phyloP scores from a whole-genome alignment of 108 stramenopile species.

The Cafeteria roenbergensis region DNA sequence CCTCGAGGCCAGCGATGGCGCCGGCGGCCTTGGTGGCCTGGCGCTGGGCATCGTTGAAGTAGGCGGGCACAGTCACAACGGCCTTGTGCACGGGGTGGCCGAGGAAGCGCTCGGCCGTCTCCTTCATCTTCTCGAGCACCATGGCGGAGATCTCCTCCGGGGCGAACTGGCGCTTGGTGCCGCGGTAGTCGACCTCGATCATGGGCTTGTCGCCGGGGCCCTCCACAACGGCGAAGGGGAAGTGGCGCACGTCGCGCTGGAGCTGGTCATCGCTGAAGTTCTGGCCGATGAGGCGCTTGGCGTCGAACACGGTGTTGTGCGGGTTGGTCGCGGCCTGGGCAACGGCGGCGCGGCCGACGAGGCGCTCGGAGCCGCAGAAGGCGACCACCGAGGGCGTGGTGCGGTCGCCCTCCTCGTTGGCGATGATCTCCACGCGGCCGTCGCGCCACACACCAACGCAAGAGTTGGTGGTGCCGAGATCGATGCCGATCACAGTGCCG shows the following conservation, averaged over 20 bases:
- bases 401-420: slow-evolving; percentile 62
- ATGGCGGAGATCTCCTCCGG: slow-evolving; percentile 92
- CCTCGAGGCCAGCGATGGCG: slow-evolving; percentile 73
- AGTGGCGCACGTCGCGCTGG: slow-evolving; percentile 72
- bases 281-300: slow-evolving; percentile 91
- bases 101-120: slow-evolving; percentile 72
- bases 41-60: slow-evolving; percentile 93
- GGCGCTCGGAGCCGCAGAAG: slow-evolving; percentile 47
- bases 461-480: slow-evolving; percentile 42
- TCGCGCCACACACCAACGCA: slow-evolving; percentile 58
- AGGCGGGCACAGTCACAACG: slow-evolving; percentile 89
- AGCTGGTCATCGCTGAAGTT: slow-evolving; percentile 67
- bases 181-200: slow-evolving; percentile 56
- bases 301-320: slow-evolving; percentile 83
- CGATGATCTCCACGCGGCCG: slow-evolving; percentile 59
- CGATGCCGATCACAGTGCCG: slow-evolving; percentile 19
- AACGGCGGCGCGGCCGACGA: slow-evolving; percentile 94
- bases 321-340: slow-evolving; percentile 89
- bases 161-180: slow-evolving; percentile 52
- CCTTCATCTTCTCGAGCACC: slow-evolving; percentile 80
- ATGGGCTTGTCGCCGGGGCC: slow-evolving; percentile 51
- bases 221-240: slow-evolving; percentile 68
- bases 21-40: slow-evolving; percentile 92
- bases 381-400: slow-evolving; percentile 61
- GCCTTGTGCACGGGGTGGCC: slow-evolving; percentile 65